Evolutionary conservation across 139 green algal species (phyloP).

Genomic region (Auxenochlorella pyrenoidosa): DNA sequence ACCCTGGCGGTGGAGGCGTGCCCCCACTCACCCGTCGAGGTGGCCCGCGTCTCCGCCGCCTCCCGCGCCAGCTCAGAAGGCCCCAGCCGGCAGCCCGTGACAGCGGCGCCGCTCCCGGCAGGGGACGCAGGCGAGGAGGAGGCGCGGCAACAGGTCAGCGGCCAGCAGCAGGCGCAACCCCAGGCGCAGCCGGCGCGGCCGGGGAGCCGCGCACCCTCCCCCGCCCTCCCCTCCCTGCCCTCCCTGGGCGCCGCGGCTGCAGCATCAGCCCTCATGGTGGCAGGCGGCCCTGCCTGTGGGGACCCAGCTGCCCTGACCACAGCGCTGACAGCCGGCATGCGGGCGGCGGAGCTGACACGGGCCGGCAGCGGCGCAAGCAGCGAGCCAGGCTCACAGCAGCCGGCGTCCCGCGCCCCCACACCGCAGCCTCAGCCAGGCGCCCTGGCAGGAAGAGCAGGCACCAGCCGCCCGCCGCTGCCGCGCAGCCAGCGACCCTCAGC

Average conservation of each 20-base stretch:
- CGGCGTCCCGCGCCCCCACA: too few relatives aligned
- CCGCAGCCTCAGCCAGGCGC: too few relatives aligned
- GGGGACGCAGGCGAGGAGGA: not conserved
- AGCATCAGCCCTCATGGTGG: not conserved
- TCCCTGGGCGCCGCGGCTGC: constrained; percentile 4
- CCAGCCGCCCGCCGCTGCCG: not conserved
- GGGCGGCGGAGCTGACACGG: not conserved
- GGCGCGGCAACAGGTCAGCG: not conserved
- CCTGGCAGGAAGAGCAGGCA: not conserved
- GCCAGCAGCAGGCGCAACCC: not conserved
- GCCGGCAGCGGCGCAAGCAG: not conserved
- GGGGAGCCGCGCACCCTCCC: not conserved
- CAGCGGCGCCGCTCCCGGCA: not conserved
- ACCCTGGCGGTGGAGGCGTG: not conserved
- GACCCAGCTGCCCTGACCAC: not conserved
- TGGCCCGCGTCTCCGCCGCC: not conserved
- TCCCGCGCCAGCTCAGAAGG: not conserved
- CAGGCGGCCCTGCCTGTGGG: not conserved
- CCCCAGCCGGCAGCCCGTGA: too few relatives aligned
- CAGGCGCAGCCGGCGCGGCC: not conserved
- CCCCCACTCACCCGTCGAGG: not conserved
- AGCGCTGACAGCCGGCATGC: not conserved
- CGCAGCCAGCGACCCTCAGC: not conserved
- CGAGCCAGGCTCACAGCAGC: too few relatives aligned
- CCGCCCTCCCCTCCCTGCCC: not conserved